These are phyloP conservation scores for Teunomyces panamensis DNA, from an alignment of 805 yeast genomes.

Conservation along the genomic window DNA sequence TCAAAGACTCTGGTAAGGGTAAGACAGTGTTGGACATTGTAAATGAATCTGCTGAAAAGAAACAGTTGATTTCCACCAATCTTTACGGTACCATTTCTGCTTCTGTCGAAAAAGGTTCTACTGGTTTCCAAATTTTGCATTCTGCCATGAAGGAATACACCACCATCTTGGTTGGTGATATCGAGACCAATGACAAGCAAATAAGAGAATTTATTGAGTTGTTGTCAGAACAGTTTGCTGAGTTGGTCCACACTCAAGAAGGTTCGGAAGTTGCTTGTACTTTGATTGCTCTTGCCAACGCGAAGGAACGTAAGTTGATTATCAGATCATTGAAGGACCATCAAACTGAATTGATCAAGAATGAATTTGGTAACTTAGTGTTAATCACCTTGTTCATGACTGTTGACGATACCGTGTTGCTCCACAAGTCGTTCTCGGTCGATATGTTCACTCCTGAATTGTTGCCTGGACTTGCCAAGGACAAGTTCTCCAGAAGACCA, in stretches of 20 bases:
- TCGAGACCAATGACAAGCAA: constrained; percentile 49
- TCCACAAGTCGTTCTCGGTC: constrained; percentile 65
- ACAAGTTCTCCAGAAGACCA: constrained; percentile 86
- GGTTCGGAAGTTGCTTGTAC: constrained; percentile 90
- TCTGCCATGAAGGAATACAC: constrained; percentile 93
- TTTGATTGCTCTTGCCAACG: constrained; percentile 75
- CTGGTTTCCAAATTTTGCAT: constrained; percentile 93
- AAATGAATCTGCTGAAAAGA: constrained; percentile 70
- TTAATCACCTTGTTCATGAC: constrained; percentile 75
- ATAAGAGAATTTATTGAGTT: constrained; percentile 79
- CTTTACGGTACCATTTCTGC: constrained; percentile 81
- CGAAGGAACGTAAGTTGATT: constrained; percentile 85
- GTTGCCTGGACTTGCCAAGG: constrained; percentile 55
- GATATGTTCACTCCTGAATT: constrained; percentile 50
- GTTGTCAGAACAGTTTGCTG: constrained; percentile 85
- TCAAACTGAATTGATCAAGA: constrained; percentile 69
- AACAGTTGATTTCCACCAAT: constrained; percentile 70
- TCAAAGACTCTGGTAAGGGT: constrained; percentile 68
- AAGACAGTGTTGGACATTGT: constrained; percentile 65
- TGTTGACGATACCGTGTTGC: constrained; percentile 89
- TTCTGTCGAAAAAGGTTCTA: constrained; percentile 91
- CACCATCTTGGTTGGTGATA: constrained; percentile 59
- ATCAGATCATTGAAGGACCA: constrained; percentile 73
- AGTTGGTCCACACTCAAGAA: constrained; percentile 91
- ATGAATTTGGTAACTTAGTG: constrained; percentile 84